Evolutionary conservation across 2,329 filamentous ascomycete species (phyloP), one percentile per base, ranked within the genome.

Genomic region (Camptophora hylomeconis): DNA sequence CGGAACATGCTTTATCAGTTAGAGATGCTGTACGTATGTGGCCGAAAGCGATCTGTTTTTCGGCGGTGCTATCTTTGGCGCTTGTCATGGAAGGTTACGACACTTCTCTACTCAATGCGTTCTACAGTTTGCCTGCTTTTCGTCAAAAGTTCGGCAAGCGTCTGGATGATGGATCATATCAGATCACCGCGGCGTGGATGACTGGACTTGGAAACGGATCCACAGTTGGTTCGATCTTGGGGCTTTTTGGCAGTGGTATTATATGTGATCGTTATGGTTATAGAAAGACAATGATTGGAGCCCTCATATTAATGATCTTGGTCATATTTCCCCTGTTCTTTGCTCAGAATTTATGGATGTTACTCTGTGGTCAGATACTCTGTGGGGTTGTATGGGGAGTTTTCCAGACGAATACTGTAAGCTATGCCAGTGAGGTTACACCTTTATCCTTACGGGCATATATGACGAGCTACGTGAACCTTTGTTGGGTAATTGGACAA

Each of bases 181-280:
- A 57, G 14, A 48, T 73, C 12, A 58, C 61, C 2, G 61, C 67
- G 0, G 52, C 60, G 1, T 74, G 70, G 70, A 67, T 72, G 45
- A 61, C 63, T 1, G 68, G 58, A 0, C 42, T 74, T 3, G 61
- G 57, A 7, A 70, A 69, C 28, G 70, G 68, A 13, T 63, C 65
- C 29, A 60, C 64, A 32, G 62, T 65, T 13, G 75, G 75, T 20
- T 69, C 75, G 46, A 69, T 80, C 28, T 61, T 80, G 31, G 75
- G 75, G 10, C 60, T 79, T 22, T 54, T 75, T 38, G 57, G 76
- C 46, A 77, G 75, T 45, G 75, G 75, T 20, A 70, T 62, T 49
- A 51, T 75, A 24, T 70, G 72, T n/a, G 73, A 80, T 18, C 61
- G 67, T 11, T 71, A 72, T 41, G 72, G 72, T 11, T 76, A 75